Percentiles rank a stretch among this genome's conserved stretches.
These are phyloP conservation scores for Ramalina intermedia DNA, from an alignment of 495 filamentous ascomycete genomes.

Conservation along the genomic window DNA sequence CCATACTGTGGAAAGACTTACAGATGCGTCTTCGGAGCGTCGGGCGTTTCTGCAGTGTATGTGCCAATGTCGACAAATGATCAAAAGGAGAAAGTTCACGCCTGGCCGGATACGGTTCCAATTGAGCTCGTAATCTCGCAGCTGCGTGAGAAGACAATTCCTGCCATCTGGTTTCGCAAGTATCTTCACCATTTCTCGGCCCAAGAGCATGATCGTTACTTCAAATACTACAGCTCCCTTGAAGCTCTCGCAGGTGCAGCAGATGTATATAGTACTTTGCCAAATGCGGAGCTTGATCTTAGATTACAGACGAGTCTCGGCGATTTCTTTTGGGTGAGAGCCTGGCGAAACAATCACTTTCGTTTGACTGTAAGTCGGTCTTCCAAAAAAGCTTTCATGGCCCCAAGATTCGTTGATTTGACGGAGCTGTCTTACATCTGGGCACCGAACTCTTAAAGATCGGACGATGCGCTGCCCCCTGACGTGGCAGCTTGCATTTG, in stretches of 20 bases:
- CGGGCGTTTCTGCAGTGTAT: not conserved
- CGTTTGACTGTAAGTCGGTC: not conserved
- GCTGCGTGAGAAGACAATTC: not conserved
- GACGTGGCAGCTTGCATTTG: no score
- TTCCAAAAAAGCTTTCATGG: not conserved
- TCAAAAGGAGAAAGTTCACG: not conserved
- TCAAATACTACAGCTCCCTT: slow-evolving; percentile 1
- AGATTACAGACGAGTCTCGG: not conserved
- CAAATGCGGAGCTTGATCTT: slow-evolving; percentile 2
- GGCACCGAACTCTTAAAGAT: no score
- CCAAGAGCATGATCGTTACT: not conserved
- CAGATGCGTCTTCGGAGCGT: not conserved
- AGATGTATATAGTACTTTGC: not conserved
- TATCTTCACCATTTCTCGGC: not conserved
- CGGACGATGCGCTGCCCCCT: no score
- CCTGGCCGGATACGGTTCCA: not conserved
- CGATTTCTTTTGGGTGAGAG: not conserved
- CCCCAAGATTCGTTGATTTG: no score
- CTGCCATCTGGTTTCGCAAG: not conserved
- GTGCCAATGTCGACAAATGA: not conserved
- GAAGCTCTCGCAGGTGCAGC: slow-evolving; percentile 1
- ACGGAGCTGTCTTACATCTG: no score
- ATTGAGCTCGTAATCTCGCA: not conserved
- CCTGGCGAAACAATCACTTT: not conserved
- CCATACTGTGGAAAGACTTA: not conserved